These are phyloP conservation scores for Suillus tomentosus DNA, from an alignment of 768 basidiomycete genomes.

Conservation along the genomic window DNA sequence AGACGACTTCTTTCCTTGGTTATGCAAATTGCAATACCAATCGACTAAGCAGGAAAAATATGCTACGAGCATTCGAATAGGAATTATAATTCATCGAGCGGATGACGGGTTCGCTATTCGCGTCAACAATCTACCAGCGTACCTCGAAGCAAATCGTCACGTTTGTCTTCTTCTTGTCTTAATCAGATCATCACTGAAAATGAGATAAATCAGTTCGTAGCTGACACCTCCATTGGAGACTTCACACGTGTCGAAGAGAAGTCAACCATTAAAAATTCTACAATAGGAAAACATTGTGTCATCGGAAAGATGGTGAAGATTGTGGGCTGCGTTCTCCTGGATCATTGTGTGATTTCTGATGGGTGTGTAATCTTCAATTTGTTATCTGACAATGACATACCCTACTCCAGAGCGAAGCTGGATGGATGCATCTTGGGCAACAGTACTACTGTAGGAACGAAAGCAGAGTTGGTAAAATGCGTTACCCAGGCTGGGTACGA, in stretches of 20 bases:
- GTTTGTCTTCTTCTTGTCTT: constrained; percentile 42
- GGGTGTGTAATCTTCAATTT: constrained; percentile 52
- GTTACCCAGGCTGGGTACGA: constrained; percentile 82
- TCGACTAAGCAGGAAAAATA: constrained; percentile 61
- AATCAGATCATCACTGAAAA: constrained; percentile 19
- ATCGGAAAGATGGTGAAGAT: constrained; percentile 88
- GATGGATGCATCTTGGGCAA: constrained; percentile 77
- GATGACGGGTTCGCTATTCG: constrained; percentile 61
- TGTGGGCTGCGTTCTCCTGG: constrained; percentile 78
- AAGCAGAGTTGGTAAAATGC: constrained; percentile 67
- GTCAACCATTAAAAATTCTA: constrained; percentile 75
- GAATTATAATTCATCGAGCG: constrained; percentile 59
- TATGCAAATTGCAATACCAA: constrained; percentile 85
- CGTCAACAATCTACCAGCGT: constrained; percentile 74
- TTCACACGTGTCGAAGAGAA: constrained; percentile 83
- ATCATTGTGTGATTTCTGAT: constrained; percentile 87
- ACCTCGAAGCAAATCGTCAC: constrained; percentile 79
- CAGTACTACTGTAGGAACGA: constrained; percentile 70
- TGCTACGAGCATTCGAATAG: constrained; percentile 60
- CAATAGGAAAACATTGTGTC: constrained; percentile 80
- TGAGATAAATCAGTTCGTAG: constrained; percentile 42
- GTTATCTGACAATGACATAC: constrained; percentile 10
- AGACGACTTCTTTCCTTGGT: constrained; percentile 91
- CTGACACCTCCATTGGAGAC: constrained; percentile 61
- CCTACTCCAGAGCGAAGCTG: constrained; percentile 60